A percentile compares a stretch with the other conserved stretches of the same genome.
Evolutionary conservation across 768 basidiomycete genomes (phyloP).

Genomic region (Boletus insuetus): DNA sequence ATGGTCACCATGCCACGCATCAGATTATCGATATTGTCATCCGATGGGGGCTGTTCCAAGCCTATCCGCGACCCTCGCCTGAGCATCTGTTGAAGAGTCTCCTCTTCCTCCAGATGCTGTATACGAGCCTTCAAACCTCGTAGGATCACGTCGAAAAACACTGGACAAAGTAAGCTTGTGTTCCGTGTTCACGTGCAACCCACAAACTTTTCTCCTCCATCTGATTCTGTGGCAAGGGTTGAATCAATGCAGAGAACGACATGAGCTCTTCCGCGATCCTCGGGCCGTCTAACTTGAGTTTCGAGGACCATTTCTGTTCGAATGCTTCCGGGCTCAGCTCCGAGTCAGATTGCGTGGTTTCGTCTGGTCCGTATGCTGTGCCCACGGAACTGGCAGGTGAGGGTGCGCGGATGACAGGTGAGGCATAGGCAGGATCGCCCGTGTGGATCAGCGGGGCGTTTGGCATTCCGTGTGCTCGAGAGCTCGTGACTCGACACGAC

Average conservation of each 20-base stretch:
- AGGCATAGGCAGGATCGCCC: conserved; percentile 40
- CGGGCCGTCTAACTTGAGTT: conserved; percentile 34
- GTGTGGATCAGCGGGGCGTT: conserved; percentile 30
- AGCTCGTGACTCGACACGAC: conserved; percentile 13
- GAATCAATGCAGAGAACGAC: conserved; percentile 32
- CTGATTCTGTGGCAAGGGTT: conserved; percentile 29
- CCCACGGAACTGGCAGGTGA: conserved; percentile 48
- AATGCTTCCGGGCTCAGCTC: conserved; percentile 39
- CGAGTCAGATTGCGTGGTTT: conserved; percentile 41
- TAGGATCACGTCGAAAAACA: conserved; percentile 38
- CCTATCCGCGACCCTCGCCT: conserved; percentile 36
- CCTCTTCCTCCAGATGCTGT: conserved; percentile 43
- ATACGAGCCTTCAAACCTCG: conserved; percentile 36
- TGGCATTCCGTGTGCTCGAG: conserved; percentile 15
- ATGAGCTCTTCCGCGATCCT: conserved; percentile 38
- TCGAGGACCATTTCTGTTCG: conserved; percentile 33
- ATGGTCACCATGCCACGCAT: conserved; percentile 41
- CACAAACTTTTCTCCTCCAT: conserved; percentile 41
- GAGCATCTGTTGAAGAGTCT: conserved; percentile 39
- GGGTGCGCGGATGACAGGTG: conserved; percentile 44
- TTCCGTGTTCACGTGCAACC: neutral
- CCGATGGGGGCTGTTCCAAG: conserved; percentile 35
- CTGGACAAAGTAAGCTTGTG: conserved; percentile 23
- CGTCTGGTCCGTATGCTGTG: conserved; percentile 46
- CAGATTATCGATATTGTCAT: conserved; percentile 38